These are phyloP conservation scores for Pseudopyrenochaeta lycopersici DNA, from an alignment of 2,329 filamentous ascomycete species.

Conservation along the genomic window DNA sequence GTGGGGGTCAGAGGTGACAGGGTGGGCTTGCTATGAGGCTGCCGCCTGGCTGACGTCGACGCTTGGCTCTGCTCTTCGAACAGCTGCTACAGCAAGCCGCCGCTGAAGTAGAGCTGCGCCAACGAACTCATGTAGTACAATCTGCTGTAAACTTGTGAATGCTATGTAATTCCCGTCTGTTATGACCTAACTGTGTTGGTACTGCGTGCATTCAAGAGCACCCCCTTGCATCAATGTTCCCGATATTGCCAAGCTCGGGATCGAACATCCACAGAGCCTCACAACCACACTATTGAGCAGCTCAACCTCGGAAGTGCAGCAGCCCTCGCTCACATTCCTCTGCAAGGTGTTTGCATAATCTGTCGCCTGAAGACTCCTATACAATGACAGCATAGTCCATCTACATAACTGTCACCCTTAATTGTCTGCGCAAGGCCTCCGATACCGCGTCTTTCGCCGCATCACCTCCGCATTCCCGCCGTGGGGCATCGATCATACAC, in stretches of 20 bases:
- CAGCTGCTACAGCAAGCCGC: neutral
- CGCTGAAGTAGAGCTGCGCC: neutral
- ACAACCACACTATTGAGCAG: conserved; percentile 7
- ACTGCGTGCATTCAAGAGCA: too few species aligned
- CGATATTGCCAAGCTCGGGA: conserved; percentile 21
- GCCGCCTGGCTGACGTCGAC: conserved; percentile 27
- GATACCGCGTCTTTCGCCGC: conserved; percentile 8
- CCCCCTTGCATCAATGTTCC: conserved; percentile 5
- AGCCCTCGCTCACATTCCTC: conserved; percentile 3
- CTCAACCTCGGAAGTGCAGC: conserved; percentile 19
- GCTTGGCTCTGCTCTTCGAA: conserved; percentile 5
- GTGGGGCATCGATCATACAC: conserved; percentile 1
- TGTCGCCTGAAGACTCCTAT: neutral
- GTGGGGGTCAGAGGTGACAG: neutral
- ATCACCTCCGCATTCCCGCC: conserved; percentile 10
- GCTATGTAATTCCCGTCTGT: too few species aligned
- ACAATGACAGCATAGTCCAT: neutral
- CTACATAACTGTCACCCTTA: neutral
- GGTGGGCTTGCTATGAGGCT: neutral
- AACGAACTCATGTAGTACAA: neutral
- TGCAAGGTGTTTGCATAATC: neutral
- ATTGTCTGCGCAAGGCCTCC: neutral
- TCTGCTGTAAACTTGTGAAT: neutral
- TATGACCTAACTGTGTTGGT: neutral
- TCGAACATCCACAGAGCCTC: conserved; percentile 22